phyloP scores from a whole-genome alignment of 257 asterid species.

The Pogostemon cablin region DNA sequence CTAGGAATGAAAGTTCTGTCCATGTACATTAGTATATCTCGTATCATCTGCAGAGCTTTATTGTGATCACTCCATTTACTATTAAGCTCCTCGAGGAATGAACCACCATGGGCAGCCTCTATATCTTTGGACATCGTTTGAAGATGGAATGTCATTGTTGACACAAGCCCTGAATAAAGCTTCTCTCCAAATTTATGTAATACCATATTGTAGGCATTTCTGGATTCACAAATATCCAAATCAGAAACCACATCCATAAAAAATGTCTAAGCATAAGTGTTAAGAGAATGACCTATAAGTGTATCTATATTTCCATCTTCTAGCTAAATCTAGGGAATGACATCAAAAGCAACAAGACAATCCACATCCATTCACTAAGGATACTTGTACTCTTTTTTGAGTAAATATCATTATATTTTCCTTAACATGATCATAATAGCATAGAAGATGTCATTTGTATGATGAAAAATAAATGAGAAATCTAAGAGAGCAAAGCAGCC shows the following conservation, averaged over 20 bases:
- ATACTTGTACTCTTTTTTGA: background rate
- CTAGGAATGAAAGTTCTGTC: slow-evolving; percentile 80
- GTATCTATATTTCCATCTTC: background rate
- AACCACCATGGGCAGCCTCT: slow-evolving; percentile 73
- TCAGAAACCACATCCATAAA: slow-evolving; percentile 27
- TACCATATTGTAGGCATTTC: slow-evolving; percentile 93
- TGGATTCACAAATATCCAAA: slow-evolving; percentile 40
- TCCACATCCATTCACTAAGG: background rate
- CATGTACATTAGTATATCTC: slow-evolving; percentile 91
- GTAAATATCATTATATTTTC: too few relatives aligned
- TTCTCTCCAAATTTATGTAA: slow-evolving; percentile 86
- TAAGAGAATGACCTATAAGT: background rate
- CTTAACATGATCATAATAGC: too few relatives aligned
- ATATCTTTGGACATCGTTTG: slow-evolving; percentile 60
- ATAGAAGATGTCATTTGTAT: background rate
- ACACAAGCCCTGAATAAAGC: slow-evolving; percentile 74
- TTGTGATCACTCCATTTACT: slow-evolving; percentile 81
- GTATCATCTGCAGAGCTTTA: slow-evolving; percentile 84
- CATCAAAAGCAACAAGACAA: slow-evolving; percentile 15
- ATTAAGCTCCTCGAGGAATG: slow-evolving; percentile 78
- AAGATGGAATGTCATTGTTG: slow-evolving; percentile 73
- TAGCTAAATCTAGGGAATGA: background rate
- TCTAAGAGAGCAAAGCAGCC: background rate
- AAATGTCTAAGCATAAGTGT: background rate
- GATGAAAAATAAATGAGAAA: background rate